Percentiles rank a stretch among this genome's conserved stretches.
Evolutionary conservation across 164 flowering plant species (phyloP).

Genomic region (Malania oleifera): DNA sequence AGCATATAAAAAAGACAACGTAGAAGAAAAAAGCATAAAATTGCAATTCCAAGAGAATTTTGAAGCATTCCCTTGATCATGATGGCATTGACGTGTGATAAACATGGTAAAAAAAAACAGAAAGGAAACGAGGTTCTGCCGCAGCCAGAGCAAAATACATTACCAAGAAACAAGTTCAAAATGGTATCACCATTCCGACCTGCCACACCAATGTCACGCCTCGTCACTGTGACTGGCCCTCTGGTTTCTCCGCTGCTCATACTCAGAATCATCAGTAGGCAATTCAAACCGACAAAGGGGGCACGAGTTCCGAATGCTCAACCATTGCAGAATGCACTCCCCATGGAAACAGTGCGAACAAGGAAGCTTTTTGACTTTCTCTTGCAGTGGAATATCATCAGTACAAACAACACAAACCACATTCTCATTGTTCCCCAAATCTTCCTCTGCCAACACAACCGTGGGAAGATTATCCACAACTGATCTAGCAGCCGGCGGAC

Average conservation of each 20-base stretch:
- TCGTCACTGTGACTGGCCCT: too few relatives aligned
- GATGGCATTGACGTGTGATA: too few relatives aligned
- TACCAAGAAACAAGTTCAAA: too few relatives aligned
- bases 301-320: slow-evolving; percentile 67
- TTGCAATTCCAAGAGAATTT: too few relatives aligned
- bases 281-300: slow-evolving; percentile 81
- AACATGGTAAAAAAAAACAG: too few relatives aligned
- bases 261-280: slow-evolving; percentile 73
- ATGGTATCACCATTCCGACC: too few relatives aligned
- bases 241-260: slow-evolving; percentile 32
- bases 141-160: too few relatives aligned
- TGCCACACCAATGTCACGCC: too few relatives aligned
- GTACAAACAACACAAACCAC: slow-evolving; percentile 73
- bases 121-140: too few relatives aligned
- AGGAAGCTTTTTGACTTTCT: slow-evolving; percentile 51
- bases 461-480: slow-evolving; percentile 46
- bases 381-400: slow-evolving; percentile 44
- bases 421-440: slow-evolving; percentile 26
- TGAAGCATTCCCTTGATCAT: too few relatives aligned
- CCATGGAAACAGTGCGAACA: slow-evolving; percentile 71
- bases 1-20: too few relatives aligned
- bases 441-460: slow-evolving; percentile 28
- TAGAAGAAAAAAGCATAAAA: too few relatives aligned
- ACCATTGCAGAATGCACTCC: slow-evolving; percentile 83
- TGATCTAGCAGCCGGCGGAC: slow-evolving; percentile 53